Base-by-base conservation (phyloP, 805 yeast genomes). In the Nakazawaea ernobii region DNA sequence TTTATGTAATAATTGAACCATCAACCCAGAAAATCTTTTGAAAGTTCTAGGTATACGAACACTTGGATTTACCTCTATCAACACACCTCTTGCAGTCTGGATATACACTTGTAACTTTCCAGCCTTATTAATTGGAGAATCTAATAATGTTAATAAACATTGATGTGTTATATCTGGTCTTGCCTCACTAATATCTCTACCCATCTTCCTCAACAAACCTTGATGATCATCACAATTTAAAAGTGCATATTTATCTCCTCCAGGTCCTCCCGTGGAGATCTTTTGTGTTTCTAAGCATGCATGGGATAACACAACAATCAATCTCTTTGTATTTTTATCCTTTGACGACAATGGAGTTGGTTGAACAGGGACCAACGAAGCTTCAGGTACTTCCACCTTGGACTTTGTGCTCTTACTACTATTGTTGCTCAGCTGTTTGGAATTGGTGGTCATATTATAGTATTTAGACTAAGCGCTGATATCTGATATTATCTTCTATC, bases 131-230 rank as follows among this genome's bases (percentile, higher is more conserved):
- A 94, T 86, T 38, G 99, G 99, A n/a, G 97, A 88, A 66, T 94
- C 99, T 58, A 94, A 74, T 54, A 94, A 73, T 3, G 99, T 92
- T 66, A 94, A 74, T 37, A 94, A 78, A 74, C 99, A 94, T 69
- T 92, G 99, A 64, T 94, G 99, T 39, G 99, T 94, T 59, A 94
- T 94, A 66, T 94, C 99, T n/a, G 99, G 99, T 66, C 99, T 82
- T 7, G 97, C 98, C 62, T 94, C 99, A 42, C 96, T 88, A 53
- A 94, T 92, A 62, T 94, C 98, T 62, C 98, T 80, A 45, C 95
- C 96, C 95, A 92, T 89, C 63, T 90, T 92, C 65, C 92, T 85
- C 59, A 94, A 72, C 45, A 92, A 73, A 13, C 97, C 97, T 70
- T 94, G 99, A 65, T 94, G 99, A 64, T 94, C 99, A 66, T 94